Evolutionary conservation across 2,329 filamentous ascomycete genomes (phyloP), one percentile per base, ranked within the genome.

Genomic region (Phoma herbarum): DNA sequence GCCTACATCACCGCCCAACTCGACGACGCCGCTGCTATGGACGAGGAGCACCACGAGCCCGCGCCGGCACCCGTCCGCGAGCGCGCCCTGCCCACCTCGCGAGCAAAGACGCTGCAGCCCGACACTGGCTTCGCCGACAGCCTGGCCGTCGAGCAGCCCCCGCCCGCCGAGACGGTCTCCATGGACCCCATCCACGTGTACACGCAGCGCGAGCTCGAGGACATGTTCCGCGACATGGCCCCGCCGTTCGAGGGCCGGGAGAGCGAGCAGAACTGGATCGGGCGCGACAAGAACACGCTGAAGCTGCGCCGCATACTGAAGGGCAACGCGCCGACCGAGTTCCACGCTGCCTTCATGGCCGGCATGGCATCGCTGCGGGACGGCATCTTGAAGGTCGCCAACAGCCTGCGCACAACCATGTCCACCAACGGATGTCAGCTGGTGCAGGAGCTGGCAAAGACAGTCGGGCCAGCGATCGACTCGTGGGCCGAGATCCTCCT

Each of bases 401-500:
- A 84, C 70, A 96, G 94, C 0, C 81, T 98, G 39, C 86, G 94
- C 69, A 98, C 94, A 2, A 98, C 93, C 69, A 82, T 97, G 66
- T 94, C 91, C 10, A 93, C 93, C 62, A 92, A 95, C 69, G 93
- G 90, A 10, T 96, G 92, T 72, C 86, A 86, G 63, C 80, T 96
- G 46, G 83, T 97, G 28, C 93, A 97, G 74, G 94, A 98, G 63
- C 82, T 97, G 26, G 92, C 92, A 18, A 86, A 84, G 65, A 87
- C 85, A 9, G 88, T 91, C 44, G 93, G 93, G 0, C 84, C 92
- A 1, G 89, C 85, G 39, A 88, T 97, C 70, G 94, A 98, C 70
- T 86, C 90, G 11, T 91, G 96, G 88, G 90, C 95, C 8, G 94
- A 98, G 78, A 86, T 97, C 49, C 83, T 97, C 22, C 86, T 98